These are phyloP conservation scores for Penicillium roqueforti DNA, from an alignment of 495 filamentous ascomycete species.

Conservation along the genomic window DNA sequence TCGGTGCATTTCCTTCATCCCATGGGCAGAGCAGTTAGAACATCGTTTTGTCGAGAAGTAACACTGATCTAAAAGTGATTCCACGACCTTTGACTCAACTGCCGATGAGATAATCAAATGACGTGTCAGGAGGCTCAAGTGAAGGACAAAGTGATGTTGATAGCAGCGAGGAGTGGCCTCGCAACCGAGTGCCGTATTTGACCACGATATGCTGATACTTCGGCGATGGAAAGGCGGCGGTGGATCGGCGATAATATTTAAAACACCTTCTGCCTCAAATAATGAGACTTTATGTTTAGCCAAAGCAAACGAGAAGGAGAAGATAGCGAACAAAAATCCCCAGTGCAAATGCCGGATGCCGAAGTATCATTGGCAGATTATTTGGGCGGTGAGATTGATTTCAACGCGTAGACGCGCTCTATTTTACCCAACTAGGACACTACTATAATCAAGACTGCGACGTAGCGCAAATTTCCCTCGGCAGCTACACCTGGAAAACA, in stretches of 20 bases:
- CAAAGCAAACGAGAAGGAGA: neutral
- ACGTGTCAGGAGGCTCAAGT: neutral
- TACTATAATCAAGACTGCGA: neutral
- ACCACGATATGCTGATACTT: neutral
- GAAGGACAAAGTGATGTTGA: neutral
- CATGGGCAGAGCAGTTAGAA: constrained; percentile 2
- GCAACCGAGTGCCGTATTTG: neutral
- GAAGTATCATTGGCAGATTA: constrained; percentile 8
- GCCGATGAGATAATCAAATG: neutral
- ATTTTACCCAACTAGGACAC: constrained; percentile 20
- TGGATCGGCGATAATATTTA: neutral
- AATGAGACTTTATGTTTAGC: neutral
- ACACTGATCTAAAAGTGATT: neutral
- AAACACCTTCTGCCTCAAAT: neutral
- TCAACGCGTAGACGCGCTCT: constrained; percentile 26
- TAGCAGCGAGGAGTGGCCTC: neutral
- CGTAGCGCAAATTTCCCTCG: neutral
- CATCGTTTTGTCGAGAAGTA: constrained; percentile 5
- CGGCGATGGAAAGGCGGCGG: neutral
- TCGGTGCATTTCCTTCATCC: constrained; percentile 20
- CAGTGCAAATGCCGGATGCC: constrained; percentile 19
- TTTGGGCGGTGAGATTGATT: constrained; percentile 9
- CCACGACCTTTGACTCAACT: neutral
- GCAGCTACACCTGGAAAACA: neutral
- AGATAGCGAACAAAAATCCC: constrained; percentile 14